Evolutionary conservation across 306 rosid species (phyloP).

Genomic region (Canavalia gladiata): DNA sequence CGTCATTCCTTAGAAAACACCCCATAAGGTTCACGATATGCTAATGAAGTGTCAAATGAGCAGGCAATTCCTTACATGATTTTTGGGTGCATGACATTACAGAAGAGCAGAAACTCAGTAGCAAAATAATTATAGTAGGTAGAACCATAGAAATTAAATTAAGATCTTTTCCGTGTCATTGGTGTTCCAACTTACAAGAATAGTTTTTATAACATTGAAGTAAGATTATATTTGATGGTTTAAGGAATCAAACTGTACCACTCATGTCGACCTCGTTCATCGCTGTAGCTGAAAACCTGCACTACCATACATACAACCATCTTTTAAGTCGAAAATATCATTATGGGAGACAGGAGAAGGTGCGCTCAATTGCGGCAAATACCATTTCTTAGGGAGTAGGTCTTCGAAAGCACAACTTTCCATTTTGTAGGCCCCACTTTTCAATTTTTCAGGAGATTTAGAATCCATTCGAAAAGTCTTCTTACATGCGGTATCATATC

Average conservation of each 20-base stretch:
- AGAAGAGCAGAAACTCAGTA: constrained; percentile 29
- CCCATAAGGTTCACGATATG: constrained; percentile 16
- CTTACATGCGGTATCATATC: constrained; percentile 59
- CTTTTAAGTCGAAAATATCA: constrained; percentile 42
- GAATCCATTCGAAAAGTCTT: constrained; percentile 56
- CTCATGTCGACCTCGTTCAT: constrained; percentile 60
- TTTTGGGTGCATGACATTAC: constrained; percentile 25
- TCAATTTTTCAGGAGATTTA: constrained; percentile 52
- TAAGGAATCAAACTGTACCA: constrained; percentile 59
- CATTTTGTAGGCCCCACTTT: constrained; percentile 48
- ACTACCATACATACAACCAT: constrained; percentile 46
- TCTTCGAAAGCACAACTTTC: constrained; percentile 61
- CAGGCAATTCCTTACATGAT: constrained; percentile 32
- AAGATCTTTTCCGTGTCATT: constrained; percentile 19
- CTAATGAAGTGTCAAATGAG: constrained; percentile 40
- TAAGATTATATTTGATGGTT: constrained; percentile 30
- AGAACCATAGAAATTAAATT: constrained; percentile 6
- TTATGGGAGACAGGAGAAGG: constrained; percentile 35
- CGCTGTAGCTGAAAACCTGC: constrained; percentile 64
- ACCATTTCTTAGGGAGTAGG: constrained; percentile 62
- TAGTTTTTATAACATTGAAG: constrained; percentile 8
- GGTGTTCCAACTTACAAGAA: constrained; percentile 34
- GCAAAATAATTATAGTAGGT: constrained; percentile 4
- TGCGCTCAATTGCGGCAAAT: constrained; percentile 30
- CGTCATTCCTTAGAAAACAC: constrained; percentile 15